Base-by-base conservation (phyloP, 768 basidiomycete species). In the Rubroboletus pulcherrimus region DNA sequence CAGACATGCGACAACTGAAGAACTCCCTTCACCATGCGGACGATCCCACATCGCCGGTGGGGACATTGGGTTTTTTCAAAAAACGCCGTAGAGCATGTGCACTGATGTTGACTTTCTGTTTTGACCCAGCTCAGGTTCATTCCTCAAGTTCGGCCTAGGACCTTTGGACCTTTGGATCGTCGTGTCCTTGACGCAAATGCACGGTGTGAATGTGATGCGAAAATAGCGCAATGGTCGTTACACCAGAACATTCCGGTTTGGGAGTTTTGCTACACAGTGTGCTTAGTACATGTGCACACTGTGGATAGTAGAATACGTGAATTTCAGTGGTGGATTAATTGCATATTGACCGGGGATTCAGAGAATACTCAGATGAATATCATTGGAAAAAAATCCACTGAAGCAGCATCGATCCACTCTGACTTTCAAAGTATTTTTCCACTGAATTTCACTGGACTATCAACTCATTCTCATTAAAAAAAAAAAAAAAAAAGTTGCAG, bases 21-120 rank as follows among this genome's bases (percentile, higher is more conserved):
- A 38, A 19, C n/a, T 49, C 56, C 30, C 56, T 64, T 19, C 49
- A 47, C 12, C 53, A 26, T 12, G 54, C 55, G 4, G 51, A 54
- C 2, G 55, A 65, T 46, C 41, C 57, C 11, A 41, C 53, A 19
- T 64, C 63, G 0, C 58, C 30, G 53, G 64, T 63, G 33, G 57
- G 35, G 29, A 40, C 2, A 21, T 49, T 42, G 3, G 7, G 19
- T 17, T 6, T 24, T n/a, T 21, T 24, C n/a, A 11, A 17, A n/a
- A n/a, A n/a, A n/a, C n/a, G n/a, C n/a, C 5, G 17, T 21, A 33
- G 29, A 31, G 39, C 9, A 10, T 19, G 17, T 31, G 26, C 12
- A 4, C 34, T 54, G 5, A 59, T 9, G 2, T 9, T n/a, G 2
- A 4, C 2, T 24, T 19, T 26, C 35, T 26, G 31, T 12, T 29